A percentile compares a stretch with the other conserved stretches of the same genome.
Evolutionary conservation across 139 green algal genomes (phyloP).

Genomic region (Ettlia oleoabundans): DNA sequence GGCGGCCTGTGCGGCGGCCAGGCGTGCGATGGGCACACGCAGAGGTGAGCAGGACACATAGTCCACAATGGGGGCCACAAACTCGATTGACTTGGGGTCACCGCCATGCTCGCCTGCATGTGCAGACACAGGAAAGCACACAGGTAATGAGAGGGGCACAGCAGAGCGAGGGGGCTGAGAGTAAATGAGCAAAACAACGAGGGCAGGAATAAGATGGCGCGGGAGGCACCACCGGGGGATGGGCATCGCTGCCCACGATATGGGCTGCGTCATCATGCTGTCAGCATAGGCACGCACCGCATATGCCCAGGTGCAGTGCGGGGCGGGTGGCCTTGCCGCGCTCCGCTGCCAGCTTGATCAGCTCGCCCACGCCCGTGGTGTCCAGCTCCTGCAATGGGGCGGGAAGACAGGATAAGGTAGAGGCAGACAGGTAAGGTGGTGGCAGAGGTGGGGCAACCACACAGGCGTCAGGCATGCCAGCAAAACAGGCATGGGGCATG

Average conservation of each 20-base stretch:
- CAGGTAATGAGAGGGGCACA: neutral
- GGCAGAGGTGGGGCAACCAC: too few species aligned
- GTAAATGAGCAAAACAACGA: too few species aligned
- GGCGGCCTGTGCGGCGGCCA: conserved; percentile 82
- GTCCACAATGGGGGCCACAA: conserved; percentile 80
- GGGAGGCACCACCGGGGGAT: too few species aligned
- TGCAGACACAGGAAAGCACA: neutral
- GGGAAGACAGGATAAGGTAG: too few species aligned
- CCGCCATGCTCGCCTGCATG: conserved; percentile 82
- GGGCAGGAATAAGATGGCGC: too few species aligned
- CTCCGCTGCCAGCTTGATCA: conserved; percentile 82
- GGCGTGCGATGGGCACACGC: conserved; percentile 88
- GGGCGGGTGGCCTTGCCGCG: conserved; percentile 69
- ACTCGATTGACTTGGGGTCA: conserved; percentile 80
- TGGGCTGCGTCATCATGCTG: neutral
- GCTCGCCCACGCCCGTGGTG: conserved; percentile 82
- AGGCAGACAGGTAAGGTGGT: too few species aligned
- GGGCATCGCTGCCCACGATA: neutral
- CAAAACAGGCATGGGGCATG: too few species aligned
- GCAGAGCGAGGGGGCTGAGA: too few species aligned
- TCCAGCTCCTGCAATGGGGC: too few species aligned
- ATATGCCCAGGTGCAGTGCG: conserved; percentile 85
- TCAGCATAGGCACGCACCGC: conserved; percentile 57
- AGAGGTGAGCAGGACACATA: conserved; percentile 92
- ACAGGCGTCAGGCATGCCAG: too few species aligned